Evolutionary conservation across 805 yeast species (phyloP), one percentile per base, ranked within the genome.

Genomic region (Starmerella stellata): DNA sequence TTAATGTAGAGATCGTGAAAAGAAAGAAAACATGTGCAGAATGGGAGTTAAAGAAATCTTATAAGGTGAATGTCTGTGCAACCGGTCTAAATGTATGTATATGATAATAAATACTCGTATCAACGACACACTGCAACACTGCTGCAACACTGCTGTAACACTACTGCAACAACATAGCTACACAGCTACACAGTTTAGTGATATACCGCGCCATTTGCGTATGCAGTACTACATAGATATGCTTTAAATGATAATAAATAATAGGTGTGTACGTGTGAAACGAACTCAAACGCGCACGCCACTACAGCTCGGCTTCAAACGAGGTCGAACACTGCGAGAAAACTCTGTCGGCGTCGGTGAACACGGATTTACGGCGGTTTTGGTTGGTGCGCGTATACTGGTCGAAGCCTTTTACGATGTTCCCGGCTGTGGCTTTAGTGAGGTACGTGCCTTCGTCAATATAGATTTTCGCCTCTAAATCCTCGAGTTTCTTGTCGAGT

Each of bases 341-440:
- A 3, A 82, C 70, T 35, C 92, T 71, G 51, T 82, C 95, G 27
- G 76, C 78, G 44, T 79, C 87, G 0, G 74, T 52, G 21, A 57
- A 42, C 3, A 46, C 46, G 63, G 59, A 69, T 68, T 37, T 65
- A 54, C 42, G 69, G 60, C 58, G 72, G 64, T 52, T 68, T 65
- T 55, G 60, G 36, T 46, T 55, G 30, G 58, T 54, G 38, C 77
- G 78, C 36, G 75, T 65, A 52, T 79, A 78, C 49, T 72, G 77
- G 36, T 85, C 95, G 51, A 83, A 85, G 1, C 96, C 96, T 45
- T 78, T 77, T n/a, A 82, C 78, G 21, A 87, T 76, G 55, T 81
- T 85, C 0, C 95, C 85, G 39, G 70, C 70, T 21, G 65, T 57
- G 41, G 81, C 72, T 38, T 78, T 83, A 21, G 76, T 70, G 35